Conservation (phyloP, 345 rosid genomes). For the Microcos paniculata region DNA sequence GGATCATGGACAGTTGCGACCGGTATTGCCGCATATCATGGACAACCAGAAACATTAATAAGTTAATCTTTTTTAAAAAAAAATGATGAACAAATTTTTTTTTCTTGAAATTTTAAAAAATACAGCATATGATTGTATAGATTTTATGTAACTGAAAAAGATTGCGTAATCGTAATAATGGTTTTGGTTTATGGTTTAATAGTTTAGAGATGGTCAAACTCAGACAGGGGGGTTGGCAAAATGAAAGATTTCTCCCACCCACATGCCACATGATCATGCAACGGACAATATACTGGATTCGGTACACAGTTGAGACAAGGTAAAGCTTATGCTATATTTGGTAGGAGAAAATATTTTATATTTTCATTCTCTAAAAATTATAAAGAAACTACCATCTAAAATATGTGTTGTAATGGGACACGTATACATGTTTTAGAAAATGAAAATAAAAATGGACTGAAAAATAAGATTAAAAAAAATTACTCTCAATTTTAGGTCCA, state of each 20-base stretch:
- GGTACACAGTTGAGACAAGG: neutral
- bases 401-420: no score
- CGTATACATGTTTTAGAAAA: no score
- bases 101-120: neutral
- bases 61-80: neutral
- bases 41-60: constrained; percentile 14
- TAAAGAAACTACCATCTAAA: no score
- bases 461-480: no score
- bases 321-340: neutral
- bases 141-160: constrained; percentile 9
- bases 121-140: neutral
- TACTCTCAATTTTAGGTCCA: no score
- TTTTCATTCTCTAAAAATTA: no score
- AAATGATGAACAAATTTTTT: neutral
- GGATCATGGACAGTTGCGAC: constrained; percentile 63
- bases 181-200: neutral
- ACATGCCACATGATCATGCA: constrained; percentile 18
- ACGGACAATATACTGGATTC: neutral
- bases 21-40: constrained; percentile 58
- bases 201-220: neutral
- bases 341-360: no score
- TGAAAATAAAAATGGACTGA: no score
- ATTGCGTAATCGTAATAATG: constrained; percentile 9
- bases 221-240: neutral
- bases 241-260: constrained; percentile 2